Evolutionary conservation across 2,329 filamentous ascomycete genomes (phyloP), one percentile per base, ranked within the genome.

Genomic region (Colletotrichum gigasporum): DNA sequence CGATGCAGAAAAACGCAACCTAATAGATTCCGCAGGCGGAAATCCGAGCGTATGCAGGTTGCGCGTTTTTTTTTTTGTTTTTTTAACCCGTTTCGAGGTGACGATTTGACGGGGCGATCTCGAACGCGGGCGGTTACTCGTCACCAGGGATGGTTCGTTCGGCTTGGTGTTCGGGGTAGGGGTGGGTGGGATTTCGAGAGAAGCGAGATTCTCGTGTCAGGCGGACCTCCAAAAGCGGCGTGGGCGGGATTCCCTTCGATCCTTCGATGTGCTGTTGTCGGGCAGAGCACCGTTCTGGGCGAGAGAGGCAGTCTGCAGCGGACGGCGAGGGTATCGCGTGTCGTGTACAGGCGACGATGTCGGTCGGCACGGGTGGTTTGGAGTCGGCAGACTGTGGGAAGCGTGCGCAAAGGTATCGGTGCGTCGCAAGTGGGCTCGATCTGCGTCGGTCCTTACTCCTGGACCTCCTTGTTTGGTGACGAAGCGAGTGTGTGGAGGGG

Each of bases 201-300:
- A 61, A 54, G 56, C 56, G 41, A 61, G 48, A 54, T 61, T 61
- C n/a, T 61, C 56, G 56, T 64, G 50, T 41, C 58, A n/a, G 60
- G 37, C 34, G 32, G 20, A 14, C 14, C 24, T 10, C 45, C 11
- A 18, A 51, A 63, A 30, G 39, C 14, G 42, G 28, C 16, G 37
- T 45, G 26, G n/a, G 26, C 16, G 18, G 32, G 11, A 14, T 34
- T 18, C 24, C 0, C 5, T 22, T n/a, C 34, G 39, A 47, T 45
- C 22, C 44, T 52, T 45, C 22, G 22, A 14, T 41, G 28, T 48
- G 42, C 14, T 5, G 22, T 24, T 16, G 35, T 32, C 5, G 37
- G 39, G 22, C 11, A 35, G 22, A n/a, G 35, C 12, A 16, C 5
- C 14, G 26, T 32, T 53, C 14, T 22, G 39, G 22, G 37, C 12